Base-by-base conservation (phyloP, 805 yeast genomes). In the Lipomyces chichibuensis region DNA sequence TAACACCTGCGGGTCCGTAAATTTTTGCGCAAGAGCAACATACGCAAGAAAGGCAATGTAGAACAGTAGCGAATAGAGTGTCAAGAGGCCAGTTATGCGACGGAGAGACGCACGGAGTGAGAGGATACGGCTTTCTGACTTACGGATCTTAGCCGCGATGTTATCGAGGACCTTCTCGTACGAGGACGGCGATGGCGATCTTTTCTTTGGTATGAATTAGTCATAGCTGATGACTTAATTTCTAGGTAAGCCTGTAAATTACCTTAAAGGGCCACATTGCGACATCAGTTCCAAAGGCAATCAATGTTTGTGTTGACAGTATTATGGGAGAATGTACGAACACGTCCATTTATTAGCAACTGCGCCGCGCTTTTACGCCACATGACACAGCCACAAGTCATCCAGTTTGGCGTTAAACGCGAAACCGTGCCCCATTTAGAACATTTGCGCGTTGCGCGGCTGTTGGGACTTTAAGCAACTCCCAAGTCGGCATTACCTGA, bases 141-240 rank as follows among this genome's bases (percentile, higher is more conserved):
- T 54, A 3, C 69, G 65, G 49, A 79, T 76, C 65, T 75, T 66
- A 17, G 72, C 57, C 7, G 78, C 70, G 17, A 80, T 71, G 20
- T 63, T 57, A 55, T 76, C 75, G 37, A 80, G 75, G 58, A 75
- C 78, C 66, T 74, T 73, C 66, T 80, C 82, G 69, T 75, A 79
- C 33, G 73, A 59, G 33, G 73, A 46, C 20, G 74, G 67, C 60
- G 72, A 62, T 25, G 63, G 62, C 25, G 73, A 20, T 23, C 68
- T 29, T 17, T 35, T 56, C 64, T 57, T 11, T 20, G 39, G 20
- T n/a, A 39, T 20, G 8, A 17, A 23, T 20, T 43, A 17, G 59
- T 53, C 43, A 53, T 11, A 49, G 39, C 8, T 3, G 20, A 7
- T 17, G 17, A 59, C 25, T 0, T 46, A 46, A 17, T 9, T 9